Evolutionary conservation across 2,329 filamentous ascomycete genomes (phyloP), one percentile per base, ranked within the genome.

Genomic region (Monilinia polystroma): DNA sequence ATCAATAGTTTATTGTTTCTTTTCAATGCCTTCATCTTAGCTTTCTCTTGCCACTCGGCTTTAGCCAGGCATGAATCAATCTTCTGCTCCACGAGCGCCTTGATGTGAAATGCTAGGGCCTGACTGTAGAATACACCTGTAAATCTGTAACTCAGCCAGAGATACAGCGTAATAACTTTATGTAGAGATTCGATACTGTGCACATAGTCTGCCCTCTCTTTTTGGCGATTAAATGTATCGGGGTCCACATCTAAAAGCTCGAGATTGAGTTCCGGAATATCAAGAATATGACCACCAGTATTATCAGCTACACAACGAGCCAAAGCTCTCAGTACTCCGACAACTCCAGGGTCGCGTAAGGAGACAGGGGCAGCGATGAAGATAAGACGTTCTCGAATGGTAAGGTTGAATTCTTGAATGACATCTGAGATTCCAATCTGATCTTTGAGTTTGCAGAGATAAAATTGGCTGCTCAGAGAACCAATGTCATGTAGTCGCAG

Each of bases 131-230:
- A 96, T 62, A 96, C 83, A 59, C 91, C 91, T 4, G 87, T 83
- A 77, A 94, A 96, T 8, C 94, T 89, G 78, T 94, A 98, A 72
- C 91, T 94, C 20, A 99, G 82, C 95, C 95, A 99, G 2, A 96
- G 83, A 76, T 98, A 99, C 57, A 93, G 80, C 55, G 94, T 92
- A 49, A 99, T 81, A 38, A 87, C 83, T 73, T 91, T 91, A 79
- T 99, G 95, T 20, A 99, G 82, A 3, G 80, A 77, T 77, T 99
- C 95, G 26, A 98, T 81, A 11, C 82, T 79, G 65, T 81, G 80
- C 14, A 99, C 82, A 71, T 92, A 0, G 8, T 57, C 67, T 63
- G 72, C 72, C 20, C 80, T 76, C 14, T 45, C 83, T 79, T 18
- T 78, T 76, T 0, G 32, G 18, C 1, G 0, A 20, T 16, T 18